phyloP scores from a whole-genome alignment of 495 filamentous ascomycete species.

The Cladorrhinum samala region DNA sequence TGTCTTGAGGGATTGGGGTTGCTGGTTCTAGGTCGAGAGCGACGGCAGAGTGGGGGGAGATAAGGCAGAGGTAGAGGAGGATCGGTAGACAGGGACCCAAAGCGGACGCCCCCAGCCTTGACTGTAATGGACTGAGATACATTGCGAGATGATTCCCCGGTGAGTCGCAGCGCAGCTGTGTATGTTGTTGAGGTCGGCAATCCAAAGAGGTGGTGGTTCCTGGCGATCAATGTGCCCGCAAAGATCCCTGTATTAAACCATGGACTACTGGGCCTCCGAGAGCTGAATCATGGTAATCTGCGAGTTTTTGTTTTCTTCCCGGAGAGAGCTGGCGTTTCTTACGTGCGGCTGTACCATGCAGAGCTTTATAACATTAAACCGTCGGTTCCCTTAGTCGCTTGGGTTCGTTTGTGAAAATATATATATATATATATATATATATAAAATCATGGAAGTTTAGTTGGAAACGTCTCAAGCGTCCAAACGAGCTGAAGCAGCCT shows the following conservation, averaged over 20 bases:
- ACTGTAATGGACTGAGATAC: conserved; percentile 62
- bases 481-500: conserved; percentile 1
- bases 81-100: conserved; percentile 50
- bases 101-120: conserved; percentile 60
- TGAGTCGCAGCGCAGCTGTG: conserved; percentile 7
- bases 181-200: neutral
- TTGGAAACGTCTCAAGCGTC: neutral
- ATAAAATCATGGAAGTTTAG: neutral
- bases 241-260: conserved; percentile 8
- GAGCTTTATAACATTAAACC: too few relatives aligned
- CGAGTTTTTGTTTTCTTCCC: neutral
- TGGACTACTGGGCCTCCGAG: conserved; percentile 4
- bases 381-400: too few relatives aligned
- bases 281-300: conserved; percentile 6
- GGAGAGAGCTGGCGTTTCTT: neutral
- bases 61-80: conserved; percentile 50
- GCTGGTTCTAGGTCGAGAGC: conserved; percentile 47
- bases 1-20: conserved; percentile 34
- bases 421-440: neutral
- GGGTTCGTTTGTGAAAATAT: neutral
- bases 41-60: conserved; percentile 51
- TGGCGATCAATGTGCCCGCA: conserved; percentile 10
- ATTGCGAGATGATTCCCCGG: conserved; percentile 42
- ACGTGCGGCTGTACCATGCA: too few relatives aligned
- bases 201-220: neutral